Evolutionary conservation across 345 rosid species (phyloP).

Genomic region (Eucalyptus cloeziana): DNA sequence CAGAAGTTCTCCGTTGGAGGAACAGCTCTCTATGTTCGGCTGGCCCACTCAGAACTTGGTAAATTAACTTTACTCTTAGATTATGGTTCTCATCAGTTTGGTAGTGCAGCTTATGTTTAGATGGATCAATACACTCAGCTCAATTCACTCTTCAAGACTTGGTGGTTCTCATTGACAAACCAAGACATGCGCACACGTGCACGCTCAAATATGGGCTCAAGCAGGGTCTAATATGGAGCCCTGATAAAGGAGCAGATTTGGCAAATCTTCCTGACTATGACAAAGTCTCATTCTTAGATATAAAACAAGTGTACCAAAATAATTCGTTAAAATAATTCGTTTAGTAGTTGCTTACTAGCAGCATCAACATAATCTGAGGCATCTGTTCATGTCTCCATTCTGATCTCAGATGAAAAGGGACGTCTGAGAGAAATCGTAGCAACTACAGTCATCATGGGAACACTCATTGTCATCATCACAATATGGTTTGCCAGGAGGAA

Average conservation of each 20-base stretch:
- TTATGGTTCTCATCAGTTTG: not conserved
- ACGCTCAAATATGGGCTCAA: not conserved
- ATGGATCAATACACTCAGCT: not conserved
- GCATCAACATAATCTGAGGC: not conserved
- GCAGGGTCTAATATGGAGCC: not conserved
- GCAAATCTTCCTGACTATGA: not conserved
- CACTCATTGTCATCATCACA: not conserved
- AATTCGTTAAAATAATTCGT: not conserved
- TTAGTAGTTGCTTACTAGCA: not conserved
- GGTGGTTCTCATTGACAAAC: not conserved
- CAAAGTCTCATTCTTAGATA: not conserved
- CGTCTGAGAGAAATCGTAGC: not conserved
- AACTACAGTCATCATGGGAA: not conserved
- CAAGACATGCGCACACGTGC: not conserved
- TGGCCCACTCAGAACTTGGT: constrained; percentile 5
- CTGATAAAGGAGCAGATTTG: not conserved
- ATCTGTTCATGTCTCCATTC: not conserved
- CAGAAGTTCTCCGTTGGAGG: not conserved
- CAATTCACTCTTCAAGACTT: not conserved
- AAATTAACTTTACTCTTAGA: not conserved
- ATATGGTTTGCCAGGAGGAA: not conserved
- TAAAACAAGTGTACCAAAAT: not conserved
- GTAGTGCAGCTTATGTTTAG: not conserved
- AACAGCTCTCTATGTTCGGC: not conserved
- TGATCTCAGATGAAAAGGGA: not conserved